Evolutionary conservation across 1,284 basidiomycete genomes (phyloP), one percentile per base, ranked within the genome.

Genomic region (Trichosporon sp.): DNA sequence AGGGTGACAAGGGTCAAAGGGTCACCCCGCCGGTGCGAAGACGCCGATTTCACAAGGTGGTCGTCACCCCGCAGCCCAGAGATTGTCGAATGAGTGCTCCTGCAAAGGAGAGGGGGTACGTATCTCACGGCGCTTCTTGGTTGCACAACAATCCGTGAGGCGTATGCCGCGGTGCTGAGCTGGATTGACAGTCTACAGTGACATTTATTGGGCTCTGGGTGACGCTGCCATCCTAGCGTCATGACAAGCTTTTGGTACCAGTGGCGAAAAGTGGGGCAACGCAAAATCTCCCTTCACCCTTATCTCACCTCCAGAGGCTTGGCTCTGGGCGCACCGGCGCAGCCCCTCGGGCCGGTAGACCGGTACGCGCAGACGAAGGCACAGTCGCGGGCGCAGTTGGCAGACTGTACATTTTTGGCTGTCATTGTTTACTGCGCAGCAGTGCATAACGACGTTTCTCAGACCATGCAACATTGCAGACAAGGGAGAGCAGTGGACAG

Each of bases 241-340:
- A 40, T 40, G 10, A 40, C 38, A 12, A 40, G 38, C 38, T 16
- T 12, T 12, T 12, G 40, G 11, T 11, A 12, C 43, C 43, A n/a
- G 43, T 46, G 43, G 43, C 43, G 43, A 46, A 46, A 46, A 46
- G 43, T 46, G 43, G 43, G 43, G 43, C 43, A 46, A 46, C 43
- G 43, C 43, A 46, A 46, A n/a, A n/a, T 12, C 16, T 4, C 11
- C 43, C 43, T 46, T 14, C 43, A 46, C 43, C 38, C 43, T 46
- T 46, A 46, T 46, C 43, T 46, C 43, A n/a, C 14, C 40, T 7
- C 40, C 14, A 14, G 7, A 4, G 10, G 16, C 16, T 46, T 10
- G 43, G 26, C 26, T 26, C 43, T 46, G 8, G 43, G 43, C 43
- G 3, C 10, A 6, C 14, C 43, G 14, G 43, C 16, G 43, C 40